Conservation (phyloP, 2,329 filamentous ascomycete genomes). For the Zymoseptoria tritici region DNA sequence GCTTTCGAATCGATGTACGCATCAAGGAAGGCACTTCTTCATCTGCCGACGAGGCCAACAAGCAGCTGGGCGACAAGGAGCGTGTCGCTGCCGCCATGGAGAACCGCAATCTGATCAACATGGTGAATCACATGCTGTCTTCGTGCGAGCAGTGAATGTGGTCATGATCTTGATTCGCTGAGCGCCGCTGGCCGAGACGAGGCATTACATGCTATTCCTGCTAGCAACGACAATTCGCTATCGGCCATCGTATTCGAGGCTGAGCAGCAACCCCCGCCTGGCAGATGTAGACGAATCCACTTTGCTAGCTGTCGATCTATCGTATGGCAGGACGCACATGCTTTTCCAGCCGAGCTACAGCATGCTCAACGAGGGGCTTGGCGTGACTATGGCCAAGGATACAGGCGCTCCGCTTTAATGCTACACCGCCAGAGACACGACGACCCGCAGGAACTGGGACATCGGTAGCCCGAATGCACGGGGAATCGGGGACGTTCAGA, state of each 20-base stretch:
- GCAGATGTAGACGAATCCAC: neutral
- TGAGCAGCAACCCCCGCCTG: neutral
- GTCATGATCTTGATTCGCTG: neutral
- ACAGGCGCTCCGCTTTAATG: neutral
- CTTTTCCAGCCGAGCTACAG: conserved; percentile 1
- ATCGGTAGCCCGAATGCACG: too few relatives aligned
- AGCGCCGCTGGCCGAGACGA: neutral
- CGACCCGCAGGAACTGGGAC: too few relatives aligned
- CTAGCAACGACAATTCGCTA: neutral
- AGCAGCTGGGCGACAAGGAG: conserved; percentile 94
- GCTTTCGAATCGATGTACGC: conserved; percentile 83
- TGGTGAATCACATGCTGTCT: conserved; percentile 82
- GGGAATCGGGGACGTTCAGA: too few relatives aligned
- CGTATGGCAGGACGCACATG: neutral
- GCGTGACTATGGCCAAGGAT: neutral
- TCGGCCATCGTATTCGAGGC: neutral
- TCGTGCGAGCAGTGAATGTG: conserved; percentile 27
- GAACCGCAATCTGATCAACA: conserved; percentile 80
- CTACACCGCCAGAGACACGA: neutral
- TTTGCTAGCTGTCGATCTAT: conserved; percentile 3
- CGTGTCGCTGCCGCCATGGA: conserved; percentile 89
- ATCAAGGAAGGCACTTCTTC: conserved; percentile 96
- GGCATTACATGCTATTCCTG: conserved; percentile 7
- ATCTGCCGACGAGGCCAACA: conserved; percentile 92
- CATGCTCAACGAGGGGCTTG: neutral